Evolutionary conservation across 1,284 basidiomycete genomes (phyloP).

Genomic region (Phellinidium pouzarii): DNA sequence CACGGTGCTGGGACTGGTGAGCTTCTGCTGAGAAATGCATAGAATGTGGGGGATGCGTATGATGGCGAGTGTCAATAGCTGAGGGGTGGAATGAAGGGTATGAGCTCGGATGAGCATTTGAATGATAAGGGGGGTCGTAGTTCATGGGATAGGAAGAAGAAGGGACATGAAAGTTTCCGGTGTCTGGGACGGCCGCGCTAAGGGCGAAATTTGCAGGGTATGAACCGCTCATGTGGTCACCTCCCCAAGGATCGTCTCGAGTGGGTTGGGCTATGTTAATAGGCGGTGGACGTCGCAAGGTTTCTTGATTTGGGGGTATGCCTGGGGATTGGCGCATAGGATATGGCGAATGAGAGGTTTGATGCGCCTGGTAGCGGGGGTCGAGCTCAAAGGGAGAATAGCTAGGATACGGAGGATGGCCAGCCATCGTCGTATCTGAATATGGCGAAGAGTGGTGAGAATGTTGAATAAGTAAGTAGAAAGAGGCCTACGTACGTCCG

Average conservation of each 20-base stretch:
- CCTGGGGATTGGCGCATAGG: conserved; percentile 41
- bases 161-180: conserved; percentile 8
- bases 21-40: conserved; percentile 12
- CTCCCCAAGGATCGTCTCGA: conserved; percentile 15
- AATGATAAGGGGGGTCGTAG: conserved; percentile 10
- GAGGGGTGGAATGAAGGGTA: conserved; percentile 11
- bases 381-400: conserved; percentile 46
- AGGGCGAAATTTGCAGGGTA: conserved; percentile 23
- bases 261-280: conserved; percentile 30
- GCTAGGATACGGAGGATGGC: conserved; percentile 17
- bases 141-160: conserved; percentile 16
- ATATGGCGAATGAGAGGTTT: conserved; percentile 42
- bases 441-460: conserved; percentile 2
- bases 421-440: conserved; percentile 17
- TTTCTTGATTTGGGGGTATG: conserved; percentile 35
- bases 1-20: conserved; percentile 11
- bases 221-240: conserved; percentile 15
- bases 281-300: conserved; percentile 43
- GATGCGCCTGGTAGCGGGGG: conserved; percentile 48
- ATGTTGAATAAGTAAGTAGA: conserved; percentile 7
- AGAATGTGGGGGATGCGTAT: conserved; percentile 9
- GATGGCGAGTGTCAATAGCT: conserved; percentile 15
- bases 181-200: conserved; percentile 26
- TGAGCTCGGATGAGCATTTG: conserved; percentile 7
- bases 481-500: conserved; percentile 16